Evolutionary conservation across 805 yeast genomes (phyloP).

Genomic region (Wickerhamomyces rabaulensis): DNA sequence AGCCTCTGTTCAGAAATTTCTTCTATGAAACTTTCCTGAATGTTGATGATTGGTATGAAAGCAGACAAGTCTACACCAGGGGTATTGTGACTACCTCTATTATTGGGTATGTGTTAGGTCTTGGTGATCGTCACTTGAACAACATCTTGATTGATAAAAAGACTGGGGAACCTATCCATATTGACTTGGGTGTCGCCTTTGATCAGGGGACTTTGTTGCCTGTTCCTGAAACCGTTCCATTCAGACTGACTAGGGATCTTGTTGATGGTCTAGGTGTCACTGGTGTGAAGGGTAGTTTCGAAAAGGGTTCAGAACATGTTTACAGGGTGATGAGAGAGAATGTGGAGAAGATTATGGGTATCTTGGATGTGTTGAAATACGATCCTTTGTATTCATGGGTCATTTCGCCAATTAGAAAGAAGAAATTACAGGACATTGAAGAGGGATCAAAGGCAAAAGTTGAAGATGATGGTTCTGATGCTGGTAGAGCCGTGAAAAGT

Average conservation of each 20-base stretch:
- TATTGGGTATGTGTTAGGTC: slow-evolving; percentile 81
- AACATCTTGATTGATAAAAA: slow-evolving; percentile 74
- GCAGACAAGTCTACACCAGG: slow-evolving; percentile 58
- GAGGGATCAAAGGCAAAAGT: slow-evolving; percentile 3
- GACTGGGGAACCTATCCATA: slow-evolving; percentile 93
- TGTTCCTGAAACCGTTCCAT: slow-evolving; percentile 92
- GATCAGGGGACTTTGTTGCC: slow-evolving; percentile 85
- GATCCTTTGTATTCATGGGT: slow-evolving; percentile 95
- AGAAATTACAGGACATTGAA: slow-evolving; percentile 39
- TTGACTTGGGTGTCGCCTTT: slow-evolving; percentile 93
- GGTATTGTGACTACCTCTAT: slow-evolving; percentile 85
- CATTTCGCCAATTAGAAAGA: slow-evolving; percentile 65
- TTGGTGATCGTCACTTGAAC: slow-evolving; percentile 94
- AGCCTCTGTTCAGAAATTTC: slow-evolving; percentile 66
- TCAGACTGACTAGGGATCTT: slow-evolving; percentile 82
- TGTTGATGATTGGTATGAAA: slow-evolving; percentile 70
- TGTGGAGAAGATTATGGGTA: slow-evolving; percentile 66
- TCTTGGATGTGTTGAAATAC: slow-evolving; percentile 79
- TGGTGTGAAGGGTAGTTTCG: slow-evolving; percentile 78
- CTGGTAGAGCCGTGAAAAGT: slow-evolving; percentile 67
- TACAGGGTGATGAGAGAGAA: slow-evolving; percentile 61
- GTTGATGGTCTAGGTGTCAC: slow-evolving; percentile 90
- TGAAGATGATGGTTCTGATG: slow-evolving; percentile 42
- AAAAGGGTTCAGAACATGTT: slow-evolving; percentile 67
- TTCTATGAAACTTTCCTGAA: slow-evolving; percentile 63